These are phyloP conservation scores for Dipteronia dyeriana DNA, from an alignment of 345 rosid species.

Conservation along the genomic window DNA sequence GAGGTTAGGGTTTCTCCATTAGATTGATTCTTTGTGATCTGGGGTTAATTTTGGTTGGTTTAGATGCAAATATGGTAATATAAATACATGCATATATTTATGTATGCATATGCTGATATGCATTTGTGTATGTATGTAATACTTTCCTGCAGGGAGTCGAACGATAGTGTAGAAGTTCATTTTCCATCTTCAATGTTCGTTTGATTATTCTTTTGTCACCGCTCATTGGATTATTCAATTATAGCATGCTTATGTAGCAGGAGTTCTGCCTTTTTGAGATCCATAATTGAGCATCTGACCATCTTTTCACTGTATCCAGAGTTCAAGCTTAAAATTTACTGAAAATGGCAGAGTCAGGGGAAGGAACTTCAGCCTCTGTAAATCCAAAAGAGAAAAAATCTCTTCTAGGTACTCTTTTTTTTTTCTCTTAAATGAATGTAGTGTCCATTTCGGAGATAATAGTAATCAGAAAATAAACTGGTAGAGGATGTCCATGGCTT, in stretches of 20 bases:
- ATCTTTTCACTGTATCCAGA: conserved; percentile 33
- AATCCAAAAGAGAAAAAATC: conserved; percentile 41
- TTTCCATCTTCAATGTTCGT: neutral
- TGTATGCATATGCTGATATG: too few species aligned
- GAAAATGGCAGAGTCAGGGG: conserved; percentile 47
- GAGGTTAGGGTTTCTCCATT: neutral
- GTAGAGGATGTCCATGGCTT: neutral
- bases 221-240: neutral
- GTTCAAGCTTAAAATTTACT: conserved; percentile 20
- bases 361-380: conserved; percentile 34
- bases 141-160: neutral
- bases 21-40: neutral
- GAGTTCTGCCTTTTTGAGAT: neutral
- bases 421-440: neutral
- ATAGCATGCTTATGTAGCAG: neutral
- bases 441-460: neutral
- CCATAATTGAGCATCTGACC: neutral
- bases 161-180: neutral
- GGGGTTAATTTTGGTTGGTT: neutral
- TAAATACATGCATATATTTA: too few species aligned
- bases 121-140: neutral
- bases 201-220: neutral
- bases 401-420: conserved; percentile 42
- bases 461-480: neutral
- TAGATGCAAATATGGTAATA: neutral